Evolutionary conservation across 352 stramenopile species (phyloP).

Genomic region (Phytophthora fragariaefolia): DNA sequence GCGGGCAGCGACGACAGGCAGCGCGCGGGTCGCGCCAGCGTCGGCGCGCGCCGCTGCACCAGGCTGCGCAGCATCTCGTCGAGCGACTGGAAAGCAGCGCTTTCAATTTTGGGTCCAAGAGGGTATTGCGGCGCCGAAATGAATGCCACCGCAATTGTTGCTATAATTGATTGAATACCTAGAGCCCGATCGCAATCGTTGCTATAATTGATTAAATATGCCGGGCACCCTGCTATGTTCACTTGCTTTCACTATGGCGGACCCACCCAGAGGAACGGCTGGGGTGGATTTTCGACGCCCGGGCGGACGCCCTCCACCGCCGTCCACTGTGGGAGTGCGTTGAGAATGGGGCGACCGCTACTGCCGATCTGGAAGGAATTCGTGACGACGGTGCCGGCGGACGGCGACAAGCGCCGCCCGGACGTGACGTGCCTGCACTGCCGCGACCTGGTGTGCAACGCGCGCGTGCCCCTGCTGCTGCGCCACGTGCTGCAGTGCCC

Average conservation of each 20-base stretch:
- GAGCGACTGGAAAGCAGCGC: no score
- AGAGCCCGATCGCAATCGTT: no score
- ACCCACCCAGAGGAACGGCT: no score
- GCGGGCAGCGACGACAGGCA: conserved; percentile 22
- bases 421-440: conserved; percentile 36
- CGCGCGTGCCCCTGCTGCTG: conserved; percentile 21
- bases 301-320: no score
- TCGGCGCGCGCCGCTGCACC: conserved; percentile 28
- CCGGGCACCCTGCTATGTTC: no score
- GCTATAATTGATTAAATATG: no score
- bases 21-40: conserved; percentile 26
- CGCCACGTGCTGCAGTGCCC: conserved; percentile 19
- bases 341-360: conserved; percentile 29
- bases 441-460: conserved; percentile 22
- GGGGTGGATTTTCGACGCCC: no score
- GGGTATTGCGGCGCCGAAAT: no score
- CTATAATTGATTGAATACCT: no score
- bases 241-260: no score
- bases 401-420: conserved; percentile 25
- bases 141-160: no score
- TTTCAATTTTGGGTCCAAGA: no score
- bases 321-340: not conserved
- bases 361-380: conserved; percentile 45
- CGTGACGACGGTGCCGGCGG: conserved; percentile 33
- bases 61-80: conserved; percentile 60